Conservation (phyloP, 495 filamentous ascomycete species). For the Bacidia gigantensis region DNA sequence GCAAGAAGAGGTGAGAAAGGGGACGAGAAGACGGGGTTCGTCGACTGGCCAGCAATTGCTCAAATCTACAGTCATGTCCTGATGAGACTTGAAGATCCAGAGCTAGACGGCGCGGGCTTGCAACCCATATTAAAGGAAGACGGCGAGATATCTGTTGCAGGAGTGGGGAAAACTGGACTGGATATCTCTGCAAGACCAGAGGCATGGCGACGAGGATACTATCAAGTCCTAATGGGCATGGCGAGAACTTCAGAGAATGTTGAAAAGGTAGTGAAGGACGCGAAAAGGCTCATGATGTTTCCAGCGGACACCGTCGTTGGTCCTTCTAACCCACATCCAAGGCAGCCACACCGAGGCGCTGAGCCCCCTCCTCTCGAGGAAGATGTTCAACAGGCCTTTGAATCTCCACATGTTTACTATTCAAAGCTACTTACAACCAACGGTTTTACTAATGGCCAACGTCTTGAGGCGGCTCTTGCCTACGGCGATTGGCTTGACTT, state of each 20-base stretch:
- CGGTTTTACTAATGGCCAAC: conserved; percentile 61
- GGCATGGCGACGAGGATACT: conserved; percentile 73
- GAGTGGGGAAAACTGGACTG: conserved; percentile 42
- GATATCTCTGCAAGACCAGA: conserved; percentile 65
- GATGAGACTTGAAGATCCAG: conserved; percentile 46
- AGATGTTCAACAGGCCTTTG: conserved; percentile 50
- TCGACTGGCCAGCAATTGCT: conserved; percentile 52
- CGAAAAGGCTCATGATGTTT: conserved; percentile 47
- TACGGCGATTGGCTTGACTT: conserved; percentile 76
- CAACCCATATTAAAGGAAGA: conserved; percentile 34
- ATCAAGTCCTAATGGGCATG: conserved; percentile 58
- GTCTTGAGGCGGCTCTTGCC: conserved; percentile 61
- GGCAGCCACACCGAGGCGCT: conserved; percentile 48
- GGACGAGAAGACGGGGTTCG: conserved; percentile 33
- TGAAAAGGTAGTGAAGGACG: conserved; percentile 62
- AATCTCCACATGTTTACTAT: conserved; percentile 57
- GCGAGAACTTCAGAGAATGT: conserved; percentile 66
- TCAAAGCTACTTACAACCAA: conserved; percentile 61
- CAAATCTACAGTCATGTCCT: conserved; percentile 40
- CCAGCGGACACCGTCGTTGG: conserved; percentile 58
- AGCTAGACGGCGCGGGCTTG: conserved; percentile 53
- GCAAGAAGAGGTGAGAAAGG: conserved; percentile 43
- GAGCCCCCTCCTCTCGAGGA: conserved; percentile 50
- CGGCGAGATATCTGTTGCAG: conserved; percentile 40
- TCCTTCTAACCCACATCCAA: conserved; percentile 69